A percentile compares a stretch with the other conserved stretches of the same genome.
Conservation (phyloP, 164 flowering plant genomes). For the Aristolochia contorta region DNA sequence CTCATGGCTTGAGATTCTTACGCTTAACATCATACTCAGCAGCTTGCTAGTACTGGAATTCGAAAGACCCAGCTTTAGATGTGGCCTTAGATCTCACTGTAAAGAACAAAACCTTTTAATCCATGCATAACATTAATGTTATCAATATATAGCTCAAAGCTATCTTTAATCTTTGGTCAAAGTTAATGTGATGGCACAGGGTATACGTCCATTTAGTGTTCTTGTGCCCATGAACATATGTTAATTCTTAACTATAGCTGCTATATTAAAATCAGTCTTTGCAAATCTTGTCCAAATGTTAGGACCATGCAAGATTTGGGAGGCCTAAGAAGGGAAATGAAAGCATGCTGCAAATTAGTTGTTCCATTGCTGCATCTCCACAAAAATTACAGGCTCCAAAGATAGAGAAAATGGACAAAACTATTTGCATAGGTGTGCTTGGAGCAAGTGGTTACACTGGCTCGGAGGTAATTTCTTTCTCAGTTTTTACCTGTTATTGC, state of each 20-base stretch:
- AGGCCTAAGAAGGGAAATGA: slow-evolving; percentile 2
- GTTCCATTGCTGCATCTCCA: slow-evolving; percentile 28
- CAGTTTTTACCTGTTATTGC: not conserved
- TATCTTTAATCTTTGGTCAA: too few species aligned
- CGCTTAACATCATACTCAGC: slow-evolving; percentile 49
- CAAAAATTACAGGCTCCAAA: slow-evolving; percentile 23
- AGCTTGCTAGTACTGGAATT: slow-evolving; percentile 52
- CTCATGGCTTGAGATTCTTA: slow-evolving; percentile 61
- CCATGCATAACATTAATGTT: not conserved
- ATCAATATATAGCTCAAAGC: not conserved
- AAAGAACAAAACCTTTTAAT: not conserved
- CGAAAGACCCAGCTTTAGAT: slow-evolving; percentile 43
- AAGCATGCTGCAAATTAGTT: slow-evolving; percentile 21
- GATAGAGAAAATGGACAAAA: slow-evolving; percentile 25
- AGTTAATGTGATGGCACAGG: too few species aligned
- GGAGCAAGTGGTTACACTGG: slow-evolving; percentile 99
- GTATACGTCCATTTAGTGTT: too few species aligned
- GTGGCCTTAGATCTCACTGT: slow-evolving; percentile 65
- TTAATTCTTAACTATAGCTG: too few species aligned
- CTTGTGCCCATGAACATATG: too few species aligned
- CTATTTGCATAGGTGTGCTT: slow-evolving; percentile 73
- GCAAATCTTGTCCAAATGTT: too few species aligned
- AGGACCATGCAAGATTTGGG: too few species aligned
- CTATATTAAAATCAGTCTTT: too few species aligned
- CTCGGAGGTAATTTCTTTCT: slow-evolving; percentile 51